Evolutionary conservation across 2,329 filamentous ascomycete species (phyloP).

Genomic region (Tolypocladium album): DNA sequence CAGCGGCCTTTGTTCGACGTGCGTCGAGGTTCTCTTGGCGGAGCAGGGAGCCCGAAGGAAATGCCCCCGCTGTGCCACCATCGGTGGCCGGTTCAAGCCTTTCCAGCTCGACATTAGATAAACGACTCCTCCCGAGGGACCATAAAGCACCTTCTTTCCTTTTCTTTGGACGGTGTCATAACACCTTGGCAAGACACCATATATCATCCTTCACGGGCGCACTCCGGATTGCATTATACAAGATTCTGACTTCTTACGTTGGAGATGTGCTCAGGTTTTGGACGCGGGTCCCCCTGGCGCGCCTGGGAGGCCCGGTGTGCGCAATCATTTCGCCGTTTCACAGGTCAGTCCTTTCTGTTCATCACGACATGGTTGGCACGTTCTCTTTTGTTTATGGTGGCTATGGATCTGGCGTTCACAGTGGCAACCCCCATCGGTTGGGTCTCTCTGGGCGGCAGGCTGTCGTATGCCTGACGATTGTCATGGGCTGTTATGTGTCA

Average conservation of each 20-base stretch:
- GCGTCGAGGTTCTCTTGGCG: constrained; percentile 69
- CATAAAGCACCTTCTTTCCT: neutral
- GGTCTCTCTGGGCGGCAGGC: neutral
- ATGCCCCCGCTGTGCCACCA: constrained; percentile 69
- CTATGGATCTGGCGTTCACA: neutral
- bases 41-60: constrained; percentile 67
- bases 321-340: neutral
- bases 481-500: neutral
- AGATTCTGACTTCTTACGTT: neutral
- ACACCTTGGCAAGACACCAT: neutral
- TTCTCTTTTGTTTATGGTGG: neutral
- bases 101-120: constrained; percentile 65
- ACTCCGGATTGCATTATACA: neutral
- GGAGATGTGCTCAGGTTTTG: neutral
- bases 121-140: neutral
- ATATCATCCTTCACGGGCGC: neutral
- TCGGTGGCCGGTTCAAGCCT: constrained; percentile 72
- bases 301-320: neutral
- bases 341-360: neutral
- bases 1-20: constrained; percentile 80
- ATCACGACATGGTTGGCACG: neutral
- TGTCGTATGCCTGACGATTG: neutral
- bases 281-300: neutral
- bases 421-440: neutral
- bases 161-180: neutral